A percentile compares a stretch with the other conserved stretches of the same genome.
phyloP scores from a whole-genome alignment of 2,329 filamentous ascomycete species.

The Fusarium setosum region DNA sequence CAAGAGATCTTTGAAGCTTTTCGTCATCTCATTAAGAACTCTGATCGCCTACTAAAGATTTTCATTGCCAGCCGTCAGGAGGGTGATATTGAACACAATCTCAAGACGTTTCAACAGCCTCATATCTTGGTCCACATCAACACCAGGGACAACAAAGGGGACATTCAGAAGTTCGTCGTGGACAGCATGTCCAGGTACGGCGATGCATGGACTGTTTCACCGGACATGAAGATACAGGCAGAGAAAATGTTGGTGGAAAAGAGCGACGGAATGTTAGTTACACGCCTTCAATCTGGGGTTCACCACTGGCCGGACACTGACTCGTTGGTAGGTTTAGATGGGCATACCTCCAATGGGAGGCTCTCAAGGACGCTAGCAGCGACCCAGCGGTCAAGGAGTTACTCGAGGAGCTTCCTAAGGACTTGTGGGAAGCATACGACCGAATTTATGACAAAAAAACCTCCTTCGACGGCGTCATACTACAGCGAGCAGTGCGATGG shows the following conservation, averaged over 20 bases:
- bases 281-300: not conserved
- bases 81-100: not conserved
- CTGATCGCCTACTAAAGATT: not conserved
- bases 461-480: not conserved
- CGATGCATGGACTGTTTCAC: not conserved
- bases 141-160: not conserved
- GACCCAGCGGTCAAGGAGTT: not conserved
- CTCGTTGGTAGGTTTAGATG: constrained; percentile 4
- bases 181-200: not conserved
- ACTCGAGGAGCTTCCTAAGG: not conserved
- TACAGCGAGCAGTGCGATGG: constrained; percentile 7
- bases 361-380: not conserved
- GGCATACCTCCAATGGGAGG: constrained; percentile 2
- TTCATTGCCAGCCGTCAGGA: constrained; percentile 5
- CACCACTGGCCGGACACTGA: not conserved
- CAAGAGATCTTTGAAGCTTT: not conserved
- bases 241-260: not conserved
- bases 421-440: not conserved
- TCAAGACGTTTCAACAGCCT: not conserved
- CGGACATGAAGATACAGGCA: not conserved
- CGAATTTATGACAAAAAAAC: not conserved
- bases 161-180: constrained; percentile 1
- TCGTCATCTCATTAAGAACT: not conserved
- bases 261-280: not conserved
- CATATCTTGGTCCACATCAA: not conserved